Evolutionary conservation across 495 filamentous ascomycete genomes (phyloP).

Genomic region (Daldinia vernicosa): DNA sequence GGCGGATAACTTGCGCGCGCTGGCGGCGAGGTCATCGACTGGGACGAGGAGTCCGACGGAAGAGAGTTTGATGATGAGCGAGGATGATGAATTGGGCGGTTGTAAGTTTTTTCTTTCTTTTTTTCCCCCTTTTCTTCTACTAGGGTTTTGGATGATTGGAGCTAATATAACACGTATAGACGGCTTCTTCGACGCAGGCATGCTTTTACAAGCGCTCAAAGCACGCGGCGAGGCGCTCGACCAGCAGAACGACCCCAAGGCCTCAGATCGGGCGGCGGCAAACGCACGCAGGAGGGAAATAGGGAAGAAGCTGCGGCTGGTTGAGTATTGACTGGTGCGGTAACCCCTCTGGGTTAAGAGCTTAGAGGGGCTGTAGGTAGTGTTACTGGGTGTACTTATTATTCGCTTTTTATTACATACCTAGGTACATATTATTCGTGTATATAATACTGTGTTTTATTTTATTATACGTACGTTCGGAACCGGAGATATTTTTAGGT

Average conservation of each 20-base stretch:
- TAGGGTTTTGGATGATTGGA: not conserved
- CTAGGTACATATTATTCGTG: too few species aligned
- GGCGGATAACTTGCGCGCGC: slow-evolving; percentile 51
- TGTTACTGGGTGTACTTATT: too few species aligned
- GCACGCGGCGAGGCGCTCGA: slow-evolving; percentile 57
- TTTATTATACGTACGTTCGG: too few species aligned
- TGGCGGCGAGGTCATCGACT: slow-evolving; percentile 49
- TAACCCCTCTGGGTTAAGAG: not conserved
- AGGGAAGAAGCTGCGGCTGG: slow-evolving; percentile 80
- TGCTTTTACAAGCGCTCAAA: slow-evolving; percentile 88
- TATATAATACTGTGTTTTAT: too few species aligned
- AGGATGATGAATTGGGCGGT: slow-evolving; percentile 90
- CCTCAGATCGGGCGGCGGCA: slow-evolving; percentile 57
- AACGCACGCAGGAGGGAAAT: slow-evolving; percentile 69
- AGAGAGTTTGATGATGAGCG: slow-evolving; percentile 71
- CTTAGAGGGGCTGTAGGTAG: too few species aligned
- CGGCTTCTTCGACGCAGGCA: slow-evolving; percentile 95
- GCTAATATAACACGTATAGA: slow-evolving; percentile 59
- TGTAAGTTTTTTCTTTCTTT: slow-evolving; percentile 68
- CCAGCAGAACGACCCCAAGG: slow-evolving; percentile 52
- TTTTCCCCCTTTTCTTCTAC: not conserved
- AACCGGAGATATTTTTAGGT: too few species aligned
- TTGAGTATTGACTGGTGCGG: slow-evolving; percentile 67
- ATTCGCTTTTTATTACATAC: too few species aligned
- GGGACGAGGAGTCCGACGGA: slow-evolving; percentile 61